Base-by-base conservation (phyloP, 257 asterid species). In the Fraxinus americana region DNA sequence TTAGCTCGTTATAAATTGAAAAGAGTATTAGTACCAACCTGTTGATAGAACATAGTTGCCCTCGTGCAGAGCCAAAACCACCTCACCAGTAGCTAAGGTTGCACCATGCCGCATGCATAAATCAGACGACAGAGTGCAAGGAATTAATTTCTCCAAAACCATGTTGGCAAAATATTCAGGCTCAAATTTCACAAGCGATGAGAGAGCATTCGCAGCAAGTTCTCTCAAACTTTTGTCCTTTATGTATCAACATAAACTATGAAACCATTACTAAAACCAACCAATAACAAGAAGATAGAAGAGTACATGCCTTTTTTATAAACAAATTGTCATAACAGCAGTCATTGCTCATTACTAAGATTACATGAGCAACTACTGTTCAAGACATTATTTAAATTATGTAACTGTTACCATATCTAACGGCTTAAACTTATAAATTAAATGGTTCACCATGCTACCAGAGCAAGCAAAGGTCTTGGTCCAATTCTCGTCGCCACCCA, bases 61-160 rank as follows among this genome's bases (percentile, higher is more conserved):
- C 83, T 87, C 71, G 81, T 91, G 87, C 76, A 95, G 88, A 85
- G 97, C 97, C 86, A 88, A 89, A 84, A 90, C 80, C 82, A 95
- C 90, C 86, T 92, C 97, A 78, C 97, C 99, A 85, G 79, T 75
- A 67, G 98, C 97, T 85, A 95, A 87, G 71, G 95, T 92, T 89
- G 97, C 94, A 87, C 99, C 99, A 74, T 93, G 98, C 43, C 99
- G 92, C 93, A 89, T 91, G 87, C 96, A 95, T 82, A 95, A 87
- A 87, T 95, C 99, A 88, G 99, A 82, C 77, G 97, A 92, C 69
- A 93, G 86, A 61, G 99, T 93, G 82, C 88, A 85, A 79, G 99
- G 97, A 80, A 88, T 85, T 87, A 93, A 86, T 85, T 88, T 90
- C 80, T 85, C 97, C 87, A 93, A 78, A 77, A 87, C 80, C 65